Evolutionary conservation across 2,329 filamentous ascomycete species (phyloP), one percentile per base, ranked within the genome.

Genomic region (Scorias spongiosa): DNA sequence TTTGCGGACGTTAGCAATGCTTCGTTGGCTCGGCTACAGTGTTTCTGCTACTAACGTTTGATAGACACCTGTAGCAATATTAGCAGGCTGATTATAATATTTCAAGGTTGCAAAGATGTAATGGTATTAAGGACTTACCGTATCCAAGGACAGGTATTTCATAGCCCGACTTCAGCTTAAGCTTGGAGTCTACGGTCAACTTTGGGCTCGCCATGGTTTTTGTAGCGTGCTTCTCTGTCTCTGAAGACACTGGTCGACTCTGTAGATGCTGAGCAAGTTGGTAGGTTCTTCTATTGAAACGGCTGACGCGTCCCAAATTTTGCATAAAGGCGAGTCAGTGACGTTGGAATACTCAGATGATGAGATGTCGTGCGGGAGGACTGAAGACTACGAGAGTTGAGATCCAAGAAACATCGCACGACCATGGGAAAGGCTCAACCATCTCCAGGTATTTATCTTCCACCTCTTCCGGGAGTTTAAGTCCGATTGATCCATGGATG

Each of bases 141-240:
- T 71, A 79, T 29, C 75, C 76, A 1, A 80, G 61, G 7, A 70
- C 51, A 8, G 76, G 76, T 37, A 80, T 79, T 14, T 77, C 70
- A 57, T 77, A 69, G 36, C 76, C 76, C 12, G 75, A 78, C 43
- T 71, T 70, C 61, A 80, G 55, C 43, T 63, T 66, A 42, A 74
- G 66, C 26, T 65, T 74, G 9, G 64, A 62, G 47, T 65, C 61
- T 54, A 74, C 66, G 14, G 60, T 60, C 10, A 73, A 53, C 29
- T 56, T 56, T 36, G 4, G 10, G 48, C 26, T 42, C 53, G 51
- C 28, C 15, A 37, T 10, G 2, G 5, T 48, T 47, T 5, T 15
- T 36, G 32, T 9, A 12, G 32, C 9, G 11, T 15, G 32, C 3
- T 36, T 12, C 12, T 3, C 9, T 36, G 3, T 3, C 9, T 36